Conservation (phyloP, 805 yeast species). For the Yamadazyma philogaea region DNA sequence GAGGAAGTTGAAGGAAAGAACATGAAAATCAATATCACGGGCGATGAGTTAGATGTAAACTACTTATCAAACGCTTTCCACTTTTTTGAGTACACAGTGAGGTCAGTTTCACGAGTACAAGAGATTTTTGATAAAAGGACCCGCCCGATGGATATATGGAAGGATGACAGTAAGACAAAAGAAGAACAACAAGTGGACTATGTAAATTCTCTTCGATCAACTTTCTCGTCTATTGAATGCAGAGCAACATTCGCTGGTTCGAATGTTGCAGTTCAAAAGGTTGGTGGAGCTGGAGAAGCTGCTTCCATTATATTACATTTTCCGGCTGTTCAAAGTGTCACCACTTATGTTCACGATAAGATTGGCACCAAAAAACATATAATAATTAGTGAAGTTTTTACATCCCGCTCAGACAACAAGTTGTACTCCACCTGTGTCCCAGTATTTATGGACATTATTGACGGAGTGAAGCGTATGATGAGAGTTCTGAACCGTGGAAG, state of each 20-base stretch:
- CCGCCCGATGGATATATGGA: conserved; percentile 15
- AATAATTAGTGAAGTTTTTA: conserved; percentile 51
- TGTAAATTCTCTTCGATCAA: conserved; percentile 15
- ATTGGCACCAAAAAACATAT: conserved; percentile 39
- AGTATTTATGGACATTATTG: conserved; percentile 57
- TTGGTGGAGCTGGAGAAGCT: conserved; percentile 41
- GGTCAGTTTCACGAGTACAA: conserved; percentile 47
- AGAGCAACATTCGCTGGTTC: conserved; percentile 68
- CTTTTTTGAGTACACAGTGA: conserved; percentile 50
- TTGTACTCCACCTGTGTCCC: conserved; percentile 78
- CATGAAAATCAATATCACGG: conserved; percentile 52
- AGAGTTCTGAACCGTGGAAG: conserved; percentile 11
- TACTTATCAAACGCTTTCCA: conserved; percentile 54
- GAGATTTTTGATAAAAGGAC: conserved; percentile 24
- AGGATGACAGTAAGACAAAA: conserved; percentile 12
- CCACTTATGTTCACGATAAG: conserved; percentile 48
- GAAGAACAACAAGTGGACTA: conserved; percentile 16
- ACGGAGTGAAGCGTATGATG: conserved; percentile 49
- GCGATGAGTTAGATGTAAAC: conserved; percentile 68
- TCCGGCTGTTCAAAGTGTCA: conserved; percentile 64
- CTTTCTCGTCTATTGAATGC: conserved; percentile 45
- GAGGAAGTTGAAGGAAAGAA: conserved; percentile 21
- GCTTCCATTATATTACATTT: conserved; percentile 65
- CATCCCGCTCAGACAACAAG: conserved; percentile 69
- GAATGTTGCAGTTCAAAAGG: conserved; percentile 46